A percentile compares a stretch with the other conserved stretches of the same genome.
phyloP scores from a whole-genome alignment of 768 basidiomycete species.

The Cantharellus cinnabarinus region DNA sequence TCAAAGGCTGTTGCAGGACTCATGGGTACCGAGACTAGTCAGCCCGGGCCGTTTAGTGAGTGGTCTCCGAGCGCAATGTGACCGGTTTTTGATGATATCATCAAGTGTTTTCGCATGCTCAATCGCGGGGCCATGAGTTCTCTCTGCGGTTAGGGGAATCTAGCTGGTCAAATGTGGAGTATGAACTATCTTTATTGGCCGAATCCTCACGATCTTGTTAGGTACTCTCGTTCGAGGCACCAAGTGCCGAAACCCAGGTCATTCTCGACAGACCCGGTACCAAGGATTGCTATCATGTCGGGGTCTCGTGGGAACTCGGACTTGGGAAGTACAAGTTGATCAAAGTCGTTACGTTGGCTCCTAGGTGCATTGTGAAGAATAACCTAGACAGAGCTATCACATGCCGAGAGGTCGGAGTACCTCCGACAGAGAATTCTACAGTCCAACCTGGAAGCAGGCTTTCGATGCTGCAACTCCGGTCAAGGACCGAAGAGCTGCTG shows the following conservation, averaged over 20 bases:
- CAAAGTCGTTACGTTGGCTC: conserved; percentile 80
- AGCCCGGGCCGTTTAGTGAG: conserved; percentile 62
- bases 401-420: conserved; percentile 69
- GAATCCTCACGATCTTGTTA: conserved; percentile 14
- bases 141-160: conserved; percentile 65
- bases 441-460: conserved; percentile 49
- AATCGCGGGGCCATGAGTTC: conserved; percentile 65
- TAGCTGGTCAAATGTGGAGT: conserved; percentile 63
- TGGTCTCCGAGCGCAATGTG: conserved; percentile 5
- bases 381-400: conserved; percentile 43
- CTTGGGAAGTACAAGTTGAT: conserved; percentile 93
- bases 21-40: conserved; percentile 32
- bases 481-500: conserved; percentile 50
- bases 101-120: conserved; percentile 70
- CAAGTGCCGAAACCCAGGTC: conserved; percentile 73
- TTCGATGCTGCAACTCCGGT: conserved; percentile 45
- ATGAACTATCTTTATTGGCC: neutral
- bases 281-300: conserved; percentile 54
- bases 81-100: neutral
- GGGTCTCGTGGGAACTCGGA: conserved; percentile 83
- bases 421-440: conserved; percentile 36
- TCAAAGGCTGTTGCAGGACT: conserved; percentile 76
- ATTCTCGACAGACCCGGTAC: conserved; percentile 41
- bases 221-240: conserved; percentile 80
- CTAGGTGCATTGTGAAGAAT: conserved; percentile 82